These are phyloP conservation scores for Penicillium aurantiogriseum DNA, from an alignment of 2,329 filamentous ascomycete genomes.

Conservation along the genomic window DNA sequence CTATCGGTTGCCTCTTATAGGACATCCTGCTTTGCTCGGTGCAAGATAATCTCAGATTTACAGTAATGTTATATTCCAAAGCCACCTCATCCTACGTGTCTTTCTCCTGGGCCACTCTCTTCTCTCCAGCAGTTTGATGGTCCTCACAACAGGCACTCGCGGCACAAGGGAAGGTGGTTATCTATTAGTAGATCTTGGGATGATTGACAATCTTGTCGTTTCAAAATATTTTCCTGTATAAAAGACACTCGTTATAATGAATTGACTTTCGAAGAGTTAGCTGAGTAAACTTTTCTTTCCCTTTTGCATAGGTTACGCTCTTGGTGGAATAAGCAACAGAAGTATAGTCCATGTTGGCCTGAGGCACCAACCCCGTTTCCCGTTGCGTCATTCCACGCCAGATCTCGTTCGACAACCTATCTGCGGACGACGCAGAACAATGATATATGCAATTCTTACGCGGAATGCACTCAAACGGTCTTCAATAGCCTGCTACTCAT, in stretches of 20 bases:
- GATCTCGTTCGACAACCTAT: constrained; percentile 9
- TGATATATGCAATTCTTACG: constrained; percentile 20
- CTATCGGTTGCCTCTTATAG: too few relatives aligned
- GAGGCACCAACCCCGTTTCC: constrained; percentile 7
- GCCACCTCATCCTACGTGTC: too few relatives aligned
- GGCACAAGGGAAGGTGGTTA: too few relatives aligned
- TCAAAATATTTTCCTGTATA: too few relatives aligned
- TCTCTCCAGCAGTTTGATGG: too few relatives aligned
- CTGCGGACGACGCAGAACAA: constrained; percentile 15
- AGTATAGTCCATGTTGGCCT: constrained; percentile 9
- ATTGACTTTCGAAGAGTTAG: too few relatives aligned
- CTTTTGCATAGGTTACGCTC: not conserved
- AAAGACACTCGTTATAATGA: not conserved
- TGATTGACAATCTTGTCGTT: not conserved
- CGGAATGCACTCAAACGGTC: not conserved
- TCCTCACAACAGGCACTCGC: too few relatives aligned
- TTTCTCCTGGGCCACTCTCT: too few relatives aligned
- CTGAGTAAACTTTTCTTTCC: not conserved
- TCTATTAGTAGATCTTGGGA: not conserved
- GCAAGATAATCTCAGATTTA: too few relatives aligned
- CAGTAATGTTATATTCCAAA: too few relatives aligned
- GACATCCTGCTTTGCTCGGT: too few relatives aligned
- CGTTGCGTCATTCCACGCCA: constrained; percentile 19
- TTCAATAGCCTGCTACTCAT: not conserved
- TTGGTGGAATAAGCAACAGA: not conserved